phyloP scores from a whole-genome alignment of 1,284 basidiomycete genomes.

The Irpex sp. region DNA sequence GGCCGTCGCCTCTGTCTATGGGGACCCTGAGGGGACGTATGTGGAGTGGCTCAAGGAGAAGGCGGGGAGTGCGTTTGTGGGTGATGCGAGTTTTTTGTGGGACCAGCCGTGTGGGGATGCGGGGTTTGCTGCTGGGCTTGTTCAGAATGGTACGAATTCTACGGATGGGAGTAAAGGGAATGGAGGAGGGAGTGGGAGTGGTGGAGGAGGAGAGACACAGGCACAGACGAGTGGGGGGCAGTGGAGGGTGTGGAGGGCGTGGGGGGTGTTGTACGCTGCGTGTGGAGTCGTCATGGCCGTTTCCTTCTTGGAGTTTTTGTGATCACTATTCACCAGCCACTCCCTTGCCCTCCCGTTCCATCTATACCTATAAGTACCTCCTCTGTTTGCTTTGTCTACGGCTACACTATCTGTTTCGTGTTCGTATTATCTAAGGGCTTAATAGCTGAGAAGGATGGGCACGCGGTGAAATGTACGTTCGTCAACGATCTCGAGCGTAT shows the following conservation, averaged over 20 bases:
- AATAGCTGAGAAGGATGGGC: too few relatives aligned
- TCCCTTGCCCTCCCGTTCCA: too few relatives aligned
- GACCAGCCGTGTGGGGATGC: constrained; percentile 42
- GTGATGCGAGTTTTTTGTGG: constrained; percentile 50
- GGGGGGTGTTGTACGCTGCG: constrained; percentile 9
- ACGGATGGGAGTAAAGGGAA: neutral
- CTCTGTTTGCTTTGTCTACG: too few relatives aligned
- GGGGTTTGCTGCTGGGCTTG: constrained; percentile 15
- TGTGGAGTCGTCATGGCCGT: constrained; percentile 9
- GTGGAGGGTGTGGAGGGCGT: neutral
- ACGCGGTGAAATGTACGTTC: too few relatives aligned
- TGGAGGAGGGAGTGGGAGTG: neutral
- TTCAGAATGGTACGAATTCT: neutral
- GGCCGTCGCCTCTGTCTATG: constrained; percentile 49
- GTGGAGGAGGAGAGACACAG: neutral
- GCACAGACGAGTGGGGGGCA: neutral
- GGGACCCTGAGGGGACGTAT: constrained; percentile 51
- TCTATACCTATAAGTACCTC: too few relatives aligned
- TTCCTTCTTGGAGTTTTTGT: constrained; percentile 10
- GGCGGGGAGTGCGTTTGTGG: constrained; percentile 34
- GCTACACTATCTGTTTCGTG: too few relatives aligned
- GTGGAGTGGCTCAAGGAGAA: constrained; percentile 35
- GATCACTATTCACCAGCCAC: neutral
- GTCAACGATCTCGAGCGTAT: too few relatives aligned
- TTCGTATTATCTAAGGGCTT: too few relatives aligned